phyloP scores from a whole-genome alignment of 2,329 filamentous ascomycete species.

The Botrytis deweyae region DNA sequence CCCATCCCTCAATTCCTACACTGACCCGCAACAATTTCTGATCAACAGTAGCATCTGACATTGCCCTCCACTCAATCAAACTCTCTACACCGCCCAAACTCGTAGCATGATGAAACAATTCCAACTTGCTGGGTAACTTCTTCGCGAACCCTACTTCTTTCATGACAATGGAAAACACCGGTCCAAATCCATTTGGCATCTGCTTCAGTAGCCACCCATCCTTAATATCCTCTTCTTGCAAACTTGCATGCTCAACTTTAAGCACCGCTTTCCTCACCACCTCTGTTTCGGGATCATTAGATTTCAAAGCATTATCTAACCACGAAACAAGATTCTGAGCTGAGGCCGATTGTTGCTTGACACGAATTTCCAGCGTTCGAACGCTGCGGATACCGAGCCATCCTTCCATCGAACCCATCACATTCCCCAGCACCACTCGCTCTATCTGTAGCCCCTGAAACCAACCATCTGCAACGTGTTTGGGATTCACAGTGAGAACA shows the following conservation, averaged over 20 bases:
- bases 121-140: conserved; percentile 71
- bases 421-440: conserved; percentile 72
- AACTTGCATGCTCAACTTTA: conserved; percentile 71
- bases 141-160: conserved; percentile 60
- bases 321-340: conserved; percentile 70
- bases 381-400: conserved; percentile 89
- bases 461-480: conserved; percentile 53
- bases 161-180: conserved; percentile 78
- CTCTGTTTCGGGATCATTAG: conserved; percentile 28
- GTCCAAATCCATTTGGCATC: conserved; percentile 88
- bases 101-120: conserved; percentile 90
- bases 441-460: conserved; percentile 57
- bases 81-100: conserved; percentile 93
- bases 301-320: conserved; percentile 49
- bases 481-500: conserved; percentile 65
- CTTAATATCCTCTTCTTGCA: conserved; percentile 64
- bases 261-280: conserved; percentile 55
- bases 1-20: conserved; percentile 81
- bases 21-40: conserved; percentile 74
- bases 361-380: conserved; percentile 80
- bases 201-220: conserved; percentile 75
- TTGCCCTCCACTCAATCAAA: conserved; percentile 91
- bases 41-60: conserved; percentile 77
- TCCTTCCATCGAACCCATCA: conserved; percentile 86
- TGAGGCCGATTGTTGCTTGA: conserved; percentile 72